These are phyloP conservation scores for Pittosporum tobira DNA, from an alignment of 129 eudicot genomes.

Conservation along the genomic window DNA sequence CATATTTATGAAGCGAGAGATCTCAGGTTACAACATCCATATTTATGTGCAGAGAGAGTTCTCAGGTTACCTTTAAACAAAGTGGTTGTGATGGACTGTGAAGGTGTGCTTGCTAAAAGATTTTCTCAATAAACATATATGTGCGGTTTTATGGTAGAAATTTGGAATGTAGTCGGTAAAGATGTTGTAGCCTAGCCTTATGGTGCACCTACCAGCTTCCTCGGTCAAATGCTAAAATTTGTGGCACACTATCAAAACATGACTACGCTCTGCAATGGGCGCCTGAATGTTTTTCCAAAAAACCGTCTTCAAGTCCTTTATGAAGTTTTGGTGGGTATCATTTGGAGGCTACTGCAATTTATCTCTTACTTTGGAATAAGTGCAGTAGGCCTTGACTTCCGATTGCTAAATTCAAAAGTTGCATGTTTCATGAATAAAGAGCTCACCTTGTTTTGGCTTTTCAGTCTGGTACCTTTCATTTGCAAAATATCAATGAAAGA, in stretches of 20 bases:
- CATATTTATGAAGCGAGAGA: background rate
- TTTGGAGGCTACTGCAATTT: background rate
- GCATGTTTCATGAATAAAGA: background rate
- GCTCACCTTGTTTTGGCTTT: constrained; percentile 1
- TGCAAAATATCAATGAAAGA: background rate
- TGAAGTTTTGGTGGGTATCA: background rate
- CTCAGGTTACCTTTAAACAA: background rate
- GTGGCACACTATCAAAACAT: too few relatives aligned
- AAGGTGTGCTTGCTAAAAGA: too few relatives aligned
- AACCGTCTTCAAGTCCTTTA: background rate
- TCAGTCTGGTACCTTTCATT: background rate
- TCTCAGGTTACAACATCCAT: background rate
- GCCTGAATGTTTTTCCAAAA: too few relatives aligned
- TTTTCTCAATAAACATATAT: too few relatives aligned
- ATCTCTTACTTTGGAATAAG: too few relatives aligned
- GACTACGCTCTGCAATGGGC: too few relatives aligned
- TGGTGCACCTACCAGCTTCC: too few relatives aligned
- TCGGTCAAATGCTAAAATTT: too few relatives aligned
- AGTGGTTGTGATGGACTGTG: background rate
- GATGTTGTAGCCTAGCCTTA: too few relatives aligned
- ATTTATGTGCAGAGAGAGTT: background rate
- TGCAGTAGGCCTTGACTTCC: background rate
- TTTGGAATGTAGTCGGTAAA: background rate
- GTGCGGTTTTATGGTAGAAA: too few relatives aligned
- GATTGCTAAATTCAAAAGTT: too few relatives aligned